Base-by-base conservation (phyloP, 2,329 filamentous ascomycete genomes). In the Pseudohalonectria lignicola region DNA sequence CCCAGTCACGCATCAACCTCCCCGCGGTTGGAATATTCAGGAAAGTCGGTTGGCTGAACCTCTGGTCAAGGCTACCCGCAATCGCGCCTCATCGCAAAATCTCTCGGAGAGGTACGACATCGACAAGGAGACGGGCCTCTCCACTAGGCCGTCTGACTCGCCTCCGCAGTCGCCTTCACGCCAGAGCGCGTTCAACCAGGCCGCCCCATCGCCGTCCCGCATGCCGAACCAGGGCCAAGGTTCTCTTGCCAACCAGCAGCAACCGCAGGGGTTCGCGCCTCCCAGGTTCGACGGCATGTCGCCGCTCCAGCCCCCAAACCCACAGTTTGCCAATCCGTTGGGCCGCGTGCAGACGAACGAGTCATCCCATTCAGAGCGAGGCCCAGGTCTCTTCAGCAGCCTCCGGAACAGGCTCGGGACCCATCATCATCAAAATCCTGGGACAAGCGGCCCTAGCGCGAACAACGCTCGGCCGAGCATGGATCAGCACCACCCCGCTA, bases 41-140 rank as follows among this genome's bases (percentile, higher is more conserved):
- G 70, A 74, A 52, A 76, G 72, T 9, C 62, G 70, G 41, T 55
- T 76, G 26, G 54, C 63, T 1, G 63, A 71, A 43, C 73, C 73
- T 19, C 57, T 75, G 6, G 54, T 63, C 15, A n/a, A n/a, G n/a
- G n/a, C n/a, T n/a, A 56, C 59, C 23, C 56, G 57, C 16, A 56
- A 60, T 32, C 55, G 57, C 10, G 44, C 53, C 5, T 57, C 56
- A 9, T 49, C 55, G 1, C 52, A 50, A 34, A 51, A 46, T 23
- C 35, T 53, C 29, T 29, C 36, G 33, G 39, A 51, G 50, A 44
- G 49, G 31, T 62, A 58, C 38, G 64, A 59, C 8, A 65, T 64
- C 31, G 69, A 74, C 37, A 75, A 74, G 47, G 71, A 75, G 48
- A 72, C 63, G 0, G 70, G 64, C 1, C 45, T 58, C 10, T 32